Evolutionary conservation across 202 grass and related monocot genomes (phyloP).

Genomic region (Panicum virgatum): DNA sequence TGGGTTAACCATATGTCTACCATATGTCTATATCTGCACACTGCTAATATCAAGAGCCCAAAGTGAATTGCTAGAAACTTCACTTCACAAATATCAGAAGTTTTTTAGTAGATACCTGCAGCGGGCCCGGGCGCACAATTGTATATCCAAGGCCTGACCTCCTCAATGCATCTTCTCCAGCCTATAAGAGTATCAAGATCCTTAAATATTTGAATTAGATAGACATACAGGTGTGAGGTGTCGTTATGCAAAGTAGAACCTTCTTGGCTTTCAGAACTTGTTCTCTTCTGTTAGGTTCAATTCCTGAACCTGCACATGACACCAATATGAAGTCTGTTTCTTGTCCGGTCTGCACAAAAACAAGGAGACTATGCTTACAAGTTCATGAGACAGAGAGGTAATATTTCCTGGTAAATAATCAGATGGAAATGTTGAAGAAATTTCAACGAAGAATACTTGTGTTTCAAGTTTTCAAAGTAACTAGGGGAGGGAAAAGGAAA

Average conservation of each 20-base stretch:
- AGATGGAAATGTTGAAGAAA: slow-evolving; percentile 24
- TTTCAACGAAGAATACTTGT: not conserved
- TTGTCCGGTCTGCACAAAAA: slow-evolving; percentile 61
- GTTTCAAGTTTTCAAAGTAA: not conserved
- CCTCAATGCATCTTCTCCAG: slow-evolving; percentile 91
- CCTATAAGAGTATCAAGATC: slow-evolving; percentile 49
- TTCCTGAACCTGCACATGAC: slow-evolving; percentile 87
- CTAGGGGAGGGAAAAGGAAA: not conserved
- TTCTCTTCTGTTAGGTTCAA: slow-evolving; percentile 86
- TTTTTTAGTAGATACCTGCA: slow-evolving; percentile 60
- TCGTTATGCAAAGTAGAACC: slow-evolving; percentile 51
- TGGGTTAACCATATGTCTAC: not conserved
- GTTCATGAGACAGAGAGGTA: slow-evolving; percentile 21
- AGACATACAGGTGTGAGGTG: slow-evolving; percentile 7
- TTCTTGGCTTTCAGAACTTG: slow-evolving; percentile 97
- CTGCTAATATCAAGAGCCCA: not conserved
- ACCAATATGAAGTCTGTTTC: slow-evolving; percentile 96
- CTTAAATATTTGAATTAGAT: slow-evolving; percentile 35
- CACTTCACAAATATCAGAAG: not conserved
- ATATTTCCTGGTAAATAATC: slow-evolving; percentile 13
- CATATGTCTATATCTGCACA: not conserved
- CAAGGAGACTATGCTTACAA: slow-evolving; percentile 16
- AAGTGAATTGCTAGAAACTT: slow-evolving; percentile 6
- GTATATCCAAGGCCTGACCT: slow-evolving; percentile 97
- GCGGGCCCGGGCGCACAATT: slow-evolving; percentile 84